These are phyloP conservation scores for Tephrocybe sp. DNA, from an alignment of 768 basidiomycete genomes.

Conservation along the genomic window DNA sequence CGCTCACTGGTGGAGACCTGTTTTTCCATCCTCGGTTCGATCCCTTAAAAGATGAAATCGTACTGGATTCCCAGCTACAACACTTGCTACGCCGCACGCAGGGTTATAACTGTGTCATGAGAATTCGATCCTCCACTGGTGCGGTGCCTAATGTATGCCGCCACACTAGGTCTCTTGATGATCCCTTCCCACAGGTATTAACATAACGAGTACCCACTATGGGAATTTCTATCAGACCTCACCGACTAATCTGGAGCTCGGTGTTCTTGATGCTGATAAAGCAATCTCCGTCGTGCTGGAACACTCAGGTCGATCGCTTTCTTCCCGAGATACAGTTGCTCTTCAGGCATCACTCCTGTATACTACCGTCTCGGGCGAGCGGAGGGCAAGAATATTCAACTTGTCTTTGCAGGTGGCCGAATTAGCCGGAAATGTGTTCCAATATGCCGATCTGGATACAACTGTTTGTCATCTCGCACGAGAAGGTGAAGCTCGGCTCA, in stretches of 20 bases:
- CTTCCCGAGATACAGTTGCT: constrained; percentile 69
- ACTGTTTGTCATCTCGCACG: constrained; percentile 72
- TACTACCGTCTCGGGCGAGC: constrained; percentile 71
- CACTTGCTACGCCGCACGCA: constrained; percentile 67
- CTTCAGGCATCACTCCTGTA: constrained; percentile 89
- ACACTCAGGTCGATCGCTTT: constrained; percentile 61
- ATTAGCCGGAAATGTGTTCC: constrained; percentile 89
- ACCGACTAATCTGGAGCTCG: constrained; percentile 74
- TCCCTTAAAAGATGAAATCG: constrained; percentile 56
- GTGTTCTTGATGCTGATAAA: constrained; percentile 78
- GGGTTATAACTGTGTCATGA: constrained; percentile 76
- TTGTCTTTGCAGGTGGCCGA: constrained; percentile 78
- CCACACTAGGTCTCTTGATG: constrained; percentile 4
- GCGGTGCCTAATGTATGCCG: constrained; percentile 13
- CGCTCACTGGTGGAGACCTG: constrained; percentile 83
- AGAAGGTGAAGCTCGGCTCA: constrained; percentile 53
- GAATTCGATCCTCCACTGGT: constrained; percentile 87
- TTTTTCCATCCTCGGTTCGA: constrained; percentile 93
- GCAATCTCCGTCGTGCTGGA: constrained; percentile 73
- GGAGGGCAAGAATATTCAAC: constrained; percentile 84
- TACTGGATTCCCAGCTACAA: constrained; percentile 73
- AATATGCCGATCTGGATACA: constrained; percentile 87
- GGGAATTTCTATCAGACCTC: constrained; percentile 73
- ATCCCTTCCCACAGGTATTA: constrained; percentile 45
- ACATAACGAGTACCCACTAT: constrained; percentile 52